Conservation (phyloP, 805 yeast species). For the Schizosaccharomyces cryophilus region DNA sequence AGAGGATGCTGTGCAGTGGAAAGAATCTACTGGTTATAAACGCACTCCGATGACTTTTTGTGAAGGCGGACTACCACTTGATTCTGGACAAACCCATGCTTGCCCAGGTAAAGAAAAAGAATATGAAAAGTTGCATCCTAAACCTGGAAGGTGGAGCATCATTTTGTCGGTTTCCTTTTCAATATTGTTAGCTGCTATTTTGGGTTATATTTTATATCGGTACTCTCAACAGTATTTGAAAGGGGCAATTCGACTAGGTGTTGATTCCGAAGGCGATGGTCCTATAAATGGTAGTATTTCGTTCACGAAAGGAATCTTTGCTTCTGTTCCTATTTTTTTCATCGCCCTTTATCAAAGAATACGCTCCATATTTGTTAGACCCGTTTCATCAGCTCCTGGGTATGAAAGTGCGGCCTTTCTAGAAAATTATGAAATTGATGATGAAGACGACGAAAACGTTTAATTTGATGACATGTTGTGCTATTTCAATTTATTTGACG, state of each 20-base stretch:
- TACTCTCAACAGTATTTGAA: constrained; percentile 50
- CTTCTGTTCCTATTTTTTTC: background rate
- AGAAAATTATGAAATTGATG: background rate
- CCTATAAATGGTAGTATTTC: background rate
- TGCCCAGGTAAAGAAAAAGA: constrained; percentile 74
- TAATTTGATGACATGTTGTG: background rate
- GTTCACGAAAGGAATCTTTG: background rate
- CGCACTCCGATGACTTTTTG: constrained; percentile 69
- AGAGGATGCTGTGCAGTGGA: constrained; percentile 38
- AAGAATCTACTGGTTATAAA: constrained; percentile 82
- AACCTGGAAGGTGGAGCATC: constrained; percentile 30
- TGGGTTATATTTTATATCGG: constrained; percentile 53
- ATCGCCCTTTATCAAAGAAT: background rate
- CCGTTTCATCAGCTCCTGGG: background rate
- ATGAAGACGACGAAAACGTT: background rate
- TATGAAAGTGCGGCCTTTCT: constrained; percentile 1
- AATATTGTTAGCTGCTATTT: constrained; percentile 23
- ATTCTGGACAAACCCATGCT: constrained; percentile 35
- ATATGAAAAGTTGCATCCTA: constrained; percentile 27
- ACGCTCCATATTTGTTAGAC: background rate
- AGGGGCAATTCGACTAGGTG: constrained; percentile 71
- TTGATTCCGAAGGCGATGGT: constrained; percentile 17
- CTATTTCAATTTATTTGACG: too few relatives aligned
- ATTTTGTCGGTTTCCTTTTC: constrained; percentile 35
- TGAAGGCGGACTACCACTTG: constrained; percentile 52